Evolutionary conservation across 768 basidiomycete species (phyloP).

Genomic region (Paxillus involutus): DNA sequence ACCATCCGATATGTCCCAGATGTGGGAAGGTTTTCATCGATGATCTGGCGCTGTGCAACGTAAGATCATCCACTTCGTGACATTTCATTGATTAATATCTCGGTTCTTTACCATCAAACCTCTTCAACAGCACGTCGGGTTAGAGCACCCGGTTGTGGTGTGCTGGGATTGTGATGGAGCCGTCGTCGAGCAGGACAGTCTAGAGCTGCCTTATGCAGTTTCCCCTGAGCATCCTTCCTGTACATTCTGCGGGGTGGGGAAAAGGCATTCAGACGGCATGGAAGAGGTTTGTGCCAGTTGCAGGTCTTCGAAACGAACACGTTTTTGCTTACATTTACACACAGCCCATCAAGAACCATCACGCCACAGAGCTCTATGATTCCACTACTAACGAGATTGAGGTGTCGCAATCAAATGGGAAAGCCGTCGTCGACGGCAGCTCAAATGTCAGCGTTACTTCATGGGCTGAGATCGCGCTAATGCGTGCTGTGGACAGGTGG

Average conservation of each 20-base stretch:
- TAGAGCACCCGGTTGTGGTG: slow-evolving; percentile 22
- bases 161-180: slow-evolving; percentile 31
- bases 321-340: slow-evolving; percentile 4
- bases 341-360: slow-evolving; percentile 22
- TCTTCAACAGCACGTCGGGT: slow-evolving; percentile 20
- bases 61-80: slow-evolving; percentile 8
- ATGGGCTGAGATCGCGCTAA: slow-evolving; percentile 2
- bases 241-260: slow-evolving; percentile 17
- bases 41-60: slow-evolving; percentile 17
- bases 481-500: slow-evolving; percentile 3
- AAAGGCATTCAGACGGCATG: slow-evolving; percentile 12
- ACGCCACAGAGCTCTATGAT: background rate
- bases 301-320: no score
- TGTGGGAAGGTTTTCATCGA: slow-evolving; percentile 21
- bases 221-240: slow-evolving; percentile 23
- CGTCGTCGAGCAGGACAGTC: slow-evolving; percentile 17
- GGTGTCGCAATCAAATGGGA: background rate
- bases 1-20: slow-evolving; percentile 24
- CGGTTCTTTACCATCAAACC: background rate
- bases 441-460: slow-evolving; percentile 1
- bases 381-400: slow-evolving; percentile 1
- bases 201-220: slow-evolving; percentile 24
- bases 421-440: background rate
- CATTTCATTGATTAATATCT: background rate
- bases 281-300: slow-evolving; percentile 17